phyloP scores from a whole-genome alignment of 2,329 filamentous ascomycete genomes.

The Pyricularia pennisetigena region DNA sequence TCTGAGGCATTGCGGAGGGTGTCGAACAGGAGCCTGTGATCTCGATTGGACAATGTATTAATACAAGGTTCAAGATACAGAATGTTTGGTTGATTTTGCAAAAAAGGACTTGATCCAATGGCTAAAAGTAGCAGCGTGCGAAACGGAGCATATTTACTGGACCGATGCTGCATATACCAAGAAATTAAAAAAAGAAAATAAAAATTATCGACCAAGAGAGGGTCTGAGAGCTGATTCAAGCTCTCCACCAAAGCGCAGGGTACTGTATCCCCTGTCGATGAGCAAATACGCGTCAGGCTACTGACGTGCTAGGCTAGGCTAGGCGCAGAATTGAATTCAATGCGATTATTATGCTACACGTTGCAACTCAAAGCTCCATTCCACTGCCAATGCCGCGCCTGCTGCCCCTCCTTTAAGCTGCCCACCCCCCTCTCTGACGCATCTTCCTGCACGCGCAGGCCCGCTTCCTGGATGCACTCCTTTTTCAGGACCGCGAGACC shows the following conservation, averaged over 20 bases:
- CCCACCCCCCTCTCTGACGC: background rate
- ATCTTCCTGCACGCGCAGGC: background rate
- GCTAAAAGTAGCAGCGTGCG: background rate
- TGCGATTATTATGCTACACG: background rate
- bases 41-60: background rate
- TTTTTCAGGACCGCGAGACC: conserved; percentile 4
- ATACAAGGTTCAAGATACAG: conserved; percentile 8
- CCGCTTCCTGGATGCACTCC: conserved; percentile 6
- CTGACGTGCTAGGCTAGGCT: background rate
- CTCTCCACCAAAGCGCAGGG: background rate
- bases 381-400: background rate
- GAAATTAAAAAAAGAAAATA: background rate
- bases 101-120: background rate
- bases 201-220: background rate
- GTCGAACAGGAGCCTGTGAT: background rate
- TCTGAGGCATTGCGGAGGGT: conserved; percentile 8
- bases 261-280: background rate
- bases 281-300: background rate
- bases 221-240: background rate
- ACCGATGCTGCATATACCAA: background rate
- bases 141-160: background rate
- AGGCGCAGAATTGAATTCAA: background rate
- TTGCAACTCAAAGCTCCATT: background rate
- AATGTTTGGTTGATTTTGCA: conserved; percentile 1
- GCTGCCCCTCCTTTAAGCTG: background rate